Evolutionary conservation across 352 stramenopile genomes (phyloP).

Genomic region (Phytophthora aleatoria): DNA sequence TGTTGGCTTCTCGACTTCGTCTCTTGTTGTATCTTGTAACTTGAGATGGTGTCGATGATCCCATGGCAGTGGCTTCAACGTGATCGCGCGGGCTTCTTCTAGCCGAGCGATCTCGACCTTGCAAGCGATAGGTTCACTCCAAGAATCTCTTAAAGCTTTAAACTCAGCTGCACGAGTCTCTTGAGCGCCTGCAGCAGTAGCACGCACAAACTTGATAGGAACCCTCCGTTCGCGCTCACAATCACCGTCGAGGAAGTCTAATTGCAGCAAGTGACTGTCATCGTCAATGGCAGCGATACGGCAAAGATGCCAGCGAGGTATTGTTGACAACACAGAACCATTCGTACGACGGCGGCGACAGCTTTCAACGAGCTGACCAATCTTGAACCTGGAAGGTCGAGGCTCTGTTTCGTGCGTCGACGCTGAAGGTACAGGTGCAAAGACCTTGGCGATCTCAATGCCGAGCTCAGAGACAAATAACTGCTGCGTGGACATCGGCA

Average conservation of each 20-base stretch:
- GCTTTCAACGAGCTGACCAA: conserved; percentile 53
- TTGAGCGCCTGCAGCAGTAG: conserved; percentile 36
- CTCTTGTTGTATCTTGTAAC: conserved; percentile 10
- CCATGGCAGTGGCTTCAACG: conserved; percentile 23
- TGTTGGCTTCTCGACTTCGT: neutral
- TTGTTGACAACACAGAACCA: conserved; percentile 14
- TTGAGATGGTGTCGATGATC: conserved; percentile 20
- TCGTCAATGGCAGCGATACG: conserved; percentile 34
- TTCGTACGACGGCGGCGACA: conserved; percentile 49
- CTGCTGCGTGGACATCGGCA: conserved; percentile 48
- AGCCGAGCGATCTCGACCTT: conserved; percentile 45
- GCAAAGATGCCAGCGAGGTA: conserved; percentile 44
- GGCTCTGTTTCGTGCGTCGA: neutral
- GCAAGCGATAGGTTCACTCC: conserved; percentile 38
- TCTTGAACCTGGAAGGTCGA: conserved; percentile 20
- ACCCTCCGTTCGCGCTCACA: conserved; percentile 53
- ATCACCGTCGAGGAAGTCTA: conserved; percentile 58
- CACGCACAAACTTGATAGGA: conserved; percentile 40
- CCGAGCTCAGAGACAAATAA: conserved; percentile 46
- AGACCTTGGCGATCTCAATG: conserved; percentile 47
- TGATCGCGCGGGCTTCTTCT: conserved; percentile 34
- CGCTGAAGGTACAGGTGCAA: conserved; percentile 17
- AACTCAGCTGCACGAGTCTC: conserved; percentile 33
- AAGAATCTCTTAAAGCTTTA: conserved; percentile 36
- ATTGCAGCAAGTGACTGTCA: conserved; percentile 27